Evolutionary conservation across 75 land plant genomes (phyloP).

Genomic region (Pseudotsuga menziesii): DNA sequence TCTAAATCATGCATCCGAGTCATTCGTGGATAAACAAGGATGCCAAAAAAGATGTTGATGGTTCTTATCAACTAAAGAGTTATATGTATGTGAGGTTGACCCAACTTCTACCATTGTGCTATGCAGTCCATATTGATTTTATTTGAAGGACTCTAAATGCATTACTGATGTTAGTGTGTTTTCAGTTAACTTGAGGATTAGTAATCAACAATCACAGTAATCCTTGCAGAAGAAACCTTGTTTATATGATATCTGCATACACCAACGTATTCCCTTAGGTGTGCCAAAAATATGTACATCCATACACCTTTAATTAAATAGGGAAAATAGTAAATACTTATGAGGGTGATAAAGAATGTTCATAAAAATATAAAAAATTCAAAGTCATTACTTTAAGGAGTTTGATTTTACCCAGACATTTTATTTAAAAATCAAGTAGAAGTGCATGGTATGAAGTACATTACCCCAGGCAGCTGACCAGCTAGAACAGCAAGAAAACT

Average conservation of each 20-base stretch:
- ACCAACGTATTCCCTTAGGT: not conserved
- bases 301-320: no score
- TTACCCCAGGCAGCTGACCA: constrained; percentile 95
- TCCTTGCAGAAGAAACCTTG: not conserved
- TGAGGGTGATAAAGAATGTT: not conserved
- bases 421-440: not conserved
- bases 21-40: not conserved
- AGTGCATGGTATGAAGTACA: constrained; percentile 1
- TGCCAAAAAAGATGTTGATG: not conserved
- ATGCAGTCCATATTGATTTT: no score
- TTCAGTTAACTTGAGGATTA: not conserved
- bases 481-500: constrained; percentile 80
- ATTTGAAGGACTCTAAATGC: no score
- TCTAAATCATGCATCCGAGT: not conserved
- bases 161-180: not conserved
- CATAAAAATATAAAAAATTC: not conserved
- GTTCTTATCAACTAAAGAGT: not conserved
- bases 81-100: no score
- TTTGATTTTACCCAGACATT: not conserved
- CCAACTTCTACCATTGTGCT: no score
- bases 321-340: no score
- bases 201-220: not conserved
- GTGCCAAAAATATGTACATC: no score
- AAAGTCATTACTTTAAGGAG: not conserved
- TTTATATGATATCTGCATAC: not conserved